A percentile compares a stretch with the other conserved stretches of the same genome.
phyloP scores from a whole-genome alignment of 306 rosid genomes.

The Gillenia trifoliata region DNA sequence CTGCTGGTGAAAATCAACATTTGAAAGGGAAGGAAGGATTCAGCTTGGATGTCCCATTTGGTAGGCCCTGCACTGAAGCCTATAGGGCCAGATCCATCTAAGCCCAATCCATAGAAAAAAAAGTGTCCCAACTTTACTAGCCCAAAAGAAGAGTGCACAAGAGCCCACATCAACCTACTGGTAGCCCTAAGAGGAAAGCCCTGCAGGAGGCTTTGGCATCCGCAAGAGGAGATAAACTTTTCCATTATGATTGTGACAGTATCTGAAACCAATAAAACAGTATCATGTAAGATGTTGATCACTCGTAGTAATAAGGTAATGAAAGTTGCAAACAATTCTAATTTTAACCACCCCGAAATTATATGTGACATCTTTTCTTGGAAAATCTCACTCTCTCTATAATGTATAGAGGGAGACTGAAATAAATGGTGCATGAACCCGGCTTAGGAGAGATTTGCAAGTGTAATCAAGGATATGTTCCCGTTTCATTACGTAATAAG shows the following conservation, averaged over 20 bases:
- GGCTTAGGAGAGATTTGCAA: no score
- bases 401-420: no score
- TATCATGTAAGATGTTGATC: no score
- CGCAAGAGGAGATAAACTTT: neutral
- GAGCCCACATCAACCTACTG: neutral
- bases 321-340: no score
- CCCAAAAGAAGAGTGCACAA: neutral
- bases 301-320: no score
- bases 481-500: no score
- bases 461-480: no score
- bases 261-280: no score
- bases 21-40: neutral
- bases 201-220: neutral
- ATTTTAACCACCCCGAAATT: no score
- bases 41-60: neutral
- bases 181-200: neutral
- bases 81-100: neutral
- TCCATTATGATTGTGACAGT: neutral
- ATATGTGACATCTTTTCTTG: no score
- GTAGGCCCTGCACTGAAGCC: neutral
- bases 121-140: neutral
- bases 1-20: conserved; percentile 1
- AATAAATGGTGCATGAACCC: no score
- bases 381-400: no score
- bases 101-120: neutral